Percentiles rank a stretch among this genome's conserved stretches.
Conservation (phyloP, 495 filamentous ascomycete species). For the Talaromyces proteolyticus region DNA sequence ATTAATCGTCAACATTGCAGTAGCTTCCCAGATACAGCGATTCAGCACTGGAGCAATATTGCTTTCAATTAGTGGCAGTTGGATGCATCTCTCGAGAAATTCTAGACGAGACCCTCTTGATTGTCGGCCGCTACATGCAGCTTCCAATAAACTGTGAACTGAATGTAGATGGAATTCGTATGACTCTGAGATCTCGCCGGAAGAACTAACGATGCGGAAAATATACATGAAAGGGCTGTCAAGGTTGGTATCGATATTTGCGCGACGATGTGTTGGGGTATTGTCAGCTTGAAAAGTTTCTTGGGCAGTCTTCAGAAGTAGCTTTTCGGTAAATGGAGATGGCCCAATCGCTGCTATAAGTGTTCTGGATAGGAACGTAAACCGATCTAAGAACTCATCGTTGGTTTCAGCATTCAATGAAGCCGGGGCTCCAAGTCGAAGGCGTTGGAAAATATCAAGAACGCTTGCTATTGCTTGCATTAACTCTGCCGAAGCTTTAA, state of each 20-base stretch:
- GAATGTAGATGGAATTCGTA: conserved; percentile 22
- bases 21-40: conserved; percentile 26
- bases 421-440: conserved; percentile 51
- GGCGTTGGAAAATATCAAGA: conserved; percentile 55
- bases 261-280: conserved; percentile 40
- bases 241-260: conserved; percentile 16
- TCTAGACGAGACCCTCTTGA: conserved; percentile 40
- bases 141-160: conserved; percentile 31
- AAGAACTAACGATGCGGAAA: conserved; percentile 25
- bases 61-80: conserved; percentile 11
- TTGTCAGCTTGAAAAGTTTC: conserved; percentile 35
- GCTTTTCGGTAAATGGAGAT: conserved; percentile 74
- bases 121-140: conserved; percentile 45
- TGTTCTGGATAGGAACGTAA: conserved; percentile 51
- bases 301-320: conserved; percentile 38
- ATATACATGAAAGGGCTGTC: conserved; percentile 37
- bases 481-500: conserved; percentile 80
- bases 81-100: conserved; percentile 34
- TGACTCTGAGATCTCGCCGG: conserved; percentile 12
- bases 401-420: conserved; percentile 27
- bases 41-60: conserved; percentile 6
- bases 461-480: conserved; percentile 71
- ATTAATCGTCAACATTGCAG: conserved; percentile 25
- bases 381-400: conserved; percentile 54
- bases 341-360: conserved; percentile 62